Evolutionary conservation across 768 basidiomycete species (phyloP), one percentile per base, ranked within the genome.

Genomic region (Lactifluus volemus): DNA sequence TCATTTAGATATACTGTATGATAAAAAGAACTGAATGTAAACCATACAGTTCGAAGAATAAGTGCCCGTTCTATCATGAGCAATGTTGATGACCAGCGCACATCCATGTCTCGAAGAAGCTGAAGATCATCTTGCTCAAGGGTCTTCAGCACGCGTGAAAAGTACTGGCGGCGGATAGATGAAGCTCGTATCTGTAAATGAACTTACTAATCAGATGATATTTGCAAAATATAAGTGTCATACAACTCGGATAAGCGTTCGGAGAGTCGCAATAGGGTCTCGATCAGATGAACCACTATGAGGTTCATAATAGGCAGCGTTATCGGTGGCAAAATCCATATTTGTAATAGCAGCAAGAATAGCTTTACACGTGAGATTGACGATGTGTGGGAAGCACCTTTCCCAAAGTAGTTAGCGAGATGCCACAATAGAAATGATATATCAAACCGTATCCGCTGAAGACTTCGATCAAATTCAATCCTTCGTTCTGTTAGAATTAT

Each of bases 361-460:
- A 11, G 61, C 49, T 38, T 63, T 49, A 15, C 47, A 58, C 3
- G 51, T 55, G 5, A 65, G 49, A 29, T 68, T 68, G 2, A 68
- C 53, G 14, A 67, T 41, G 49, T 67, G 67, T 1, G 58, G 66
- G 49, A 68, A 68, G 39, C 67, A 68, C 17, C 67, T 68, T 21
- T 38, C 9, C 9, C 5, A 12, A 7, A 38, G 38, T 10, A 10
- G 11, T 7, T 38, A 38, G 12, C 34, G 10, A 36, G 38, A 11
- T 38, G 10, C 25, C 25, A 38, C 38, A 38, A 38, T 3, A 38
- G 38, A 11, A 38, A 11, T 38, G 11, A 12, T 3, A 38, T 38
- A 9, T 38, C 17, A 44, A 53, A 69, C 58, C 65, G 45, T 10
- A 69, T 53, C 19, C 60, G 66, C 51, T 65, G 63, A 36, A 64